Base-by-base conservation (phyloP, 2,329 filamentous ascomycete genomes). In the Neonectria hederae region DNA sequence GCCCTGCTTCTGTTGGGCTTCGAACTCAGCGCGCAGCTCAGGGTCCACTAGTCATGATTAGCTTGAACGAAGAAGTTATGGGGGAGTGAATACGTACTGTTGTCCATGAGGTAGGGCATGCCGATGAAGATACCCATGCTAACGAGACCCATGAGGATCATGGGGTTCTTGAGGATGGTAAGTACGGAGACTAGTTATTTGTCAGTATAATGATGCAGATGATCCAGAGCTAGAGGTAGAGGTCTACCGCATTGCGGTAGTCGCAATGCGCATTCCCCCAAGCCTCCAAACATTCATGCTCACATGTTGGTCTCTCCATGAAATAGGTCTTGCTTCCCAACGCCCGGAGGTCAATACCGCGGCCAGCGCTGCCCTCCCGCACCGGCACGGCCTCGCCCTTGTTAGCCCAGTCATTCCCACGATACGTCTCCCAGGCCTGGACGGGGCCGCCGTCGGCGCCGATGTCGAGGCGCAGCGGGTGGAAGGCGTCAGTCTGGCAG, bases 41-140 rank as follows among this genome's bases (percentile, higher is more conserved):
- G 93, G 93, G 77, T 98, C 96, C 94, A 99, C 94, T 97, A 74
- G 19, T 19, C 10, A 55, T 24, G n/a, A 52, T 72, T 66, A 70
- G 71, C 54, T 46, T 49, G 24, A 26, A 10, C 19, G 19, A 14
- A 35, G 11, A n/a, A 11, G 17, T 54, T 2, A 32, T 59, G 48
- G 17, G 53, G 28, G 24, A 48, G 22, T 38, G 19, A 30, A 17
- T 7, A 87, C 93, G 67, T 88, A 97, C 94, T 97, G 77, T 96
- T 97, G 55, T 98, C 94, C 83, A 98, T 89, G 60, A 99, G 80
- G 79, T 97, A 96, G 14, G 96, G 96, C 92, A 98, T 93, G 70
- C 94, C 94, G 73, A 98, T 86, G 67, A 97, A 94, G 69, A 97
- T 83, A 5, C 83, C 90, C 83, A 97, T 88, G 66, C 90, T 93